Conservation (phyloP, 805 yeast species). For the Starmera amethionina region DNA sequence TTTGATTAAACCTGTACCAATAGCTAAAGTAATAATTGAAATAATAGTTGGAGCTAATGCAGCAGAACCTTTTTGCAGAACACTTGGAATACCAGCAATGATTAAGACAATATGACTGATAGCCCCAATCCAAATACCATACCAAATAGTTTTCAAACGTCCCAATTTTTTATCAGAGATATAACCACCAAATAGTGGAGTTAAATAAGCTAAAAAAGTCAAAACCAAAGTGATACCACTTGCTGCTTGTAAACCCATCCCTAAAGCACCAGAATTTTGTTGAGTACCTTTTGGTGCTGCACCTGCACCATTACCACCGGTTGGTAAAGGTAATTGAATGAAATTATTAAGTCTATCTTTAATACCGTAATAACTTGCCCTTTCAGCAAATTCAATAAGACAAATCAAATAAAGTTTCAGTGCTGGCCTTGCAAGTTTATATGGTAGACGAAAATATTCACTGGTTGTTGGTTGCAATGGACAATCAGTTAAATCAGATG, state of each 20-base stretch:
- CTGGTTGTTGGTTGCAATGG: conserved; percentile 33
- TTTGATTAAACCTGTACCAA: conserved; percentile 78
- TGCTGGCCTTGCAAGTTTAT: conserved; percentile 37
- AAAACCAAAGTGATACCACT: conserved; percentile 65
- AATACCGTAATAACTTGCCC: conserved; percentile 74
- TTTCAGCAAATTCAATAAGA: conserved; percentile 69
- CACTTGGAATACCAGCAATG: conserved; percentile 55
- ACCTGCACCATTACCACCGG: conserved; percentile 27
- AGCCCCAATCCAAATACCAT: conserved; percentile 49
- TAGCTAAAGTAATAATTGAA: conserved; percentile 42
- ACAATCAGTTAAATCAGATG: too few species aligned
- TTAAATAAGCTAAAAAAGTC: conserved; percentile 76
- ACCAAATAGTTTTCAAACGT: conserved; percentile 56
- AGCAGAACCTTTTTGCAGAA: conserved; percentile 35
- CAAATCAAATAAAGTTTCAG: conserved; percentile 41
- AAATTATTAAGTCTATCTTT: conserved; percentile 72
- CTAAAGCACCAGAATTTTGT: conserved; percentile 40
- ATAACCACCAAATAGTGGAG: conserved; percentile 72
- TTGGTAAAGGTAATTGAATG: conserved; percentile 46
- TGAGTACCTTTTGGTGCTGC: conserved; percentile 15
- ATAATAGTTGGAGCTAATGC: conserved; percentile 52
- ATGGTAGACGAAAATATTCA: conserved; percentile 24
- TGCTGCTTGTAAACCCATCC: conserved; percentile 52
- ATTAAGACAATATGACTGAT: conserved; percentile 55
- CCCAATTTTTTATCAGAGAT: conserved; percentile 70